A percentile compares a stretch with the other conserved stretches of the same genome.
Evolutionary conservation across 495 filamentous ascomycete species (phyloP).

Genomic region (Friedmanniomyces simplex): DNA sequence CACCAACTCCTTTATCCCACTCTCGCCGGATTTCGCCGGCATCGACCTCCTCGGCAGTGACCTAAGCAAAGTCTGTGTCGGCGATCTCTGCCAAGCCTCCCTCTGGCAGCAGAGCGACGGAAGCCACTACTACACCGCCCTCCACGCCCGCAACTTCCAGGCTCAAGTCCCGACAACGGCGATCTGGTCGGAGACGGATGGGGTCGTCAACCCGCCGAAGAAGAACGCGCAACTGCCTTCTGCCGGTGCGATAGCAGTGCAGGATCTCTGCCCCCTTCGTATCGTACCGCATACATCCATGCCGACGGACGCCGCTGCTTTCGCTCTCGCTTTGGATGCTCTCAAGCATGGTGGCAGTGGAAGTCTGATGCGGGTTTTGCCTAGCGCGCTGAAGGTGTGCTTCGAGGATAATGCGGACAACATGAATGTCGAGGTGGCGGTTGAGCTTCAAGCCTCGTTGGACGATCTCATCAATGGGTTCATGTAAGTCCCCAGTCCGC

Average conservation of each 20-base stretch:
- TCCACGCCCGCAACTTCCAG: slow-evolving; percentile 32
- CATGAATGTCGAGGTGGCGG: slow-evolving; percentile 6
- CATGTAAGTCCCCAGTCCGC: slow-evolving; percentile 1
- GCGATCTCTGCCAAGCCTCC: slow-evolving; percentile 26
- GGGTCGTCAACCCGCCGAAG: slow-evolving; percentile 35
- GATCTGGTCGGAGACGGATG: slow-evolving; percentile 34
- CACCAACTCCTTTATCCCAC: slow-evolving; percentile 34
- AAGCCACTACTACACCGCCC: slow-evolving; percentile 29
- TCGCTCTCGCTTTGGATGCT: slow-evolving; percentile 36
- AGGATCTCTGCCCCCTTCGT: slow-evolving; percentile 29
- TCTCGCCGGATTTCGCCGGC: slow-evolving; percentile 39
- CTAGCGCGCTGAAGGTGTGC: background rate
- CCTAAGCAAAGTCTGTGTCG: slow-evolving; percentile 22
- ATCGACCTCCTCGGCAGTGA: slow-evolving; percentile 26
- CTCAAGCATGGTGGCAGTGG: slow-evolving; percentile 29
- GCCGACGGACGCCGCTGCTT: slow-evolving; percentile 35
- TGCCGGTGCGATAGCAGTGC: slow-evolving; percentile 31
- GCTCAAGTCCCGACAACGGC: slow-evolving; percentile 42
- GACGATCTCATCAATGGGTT: slow-evolving; percentile 9
- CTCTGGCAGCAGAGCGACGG: slow-evolving; percentile 36
- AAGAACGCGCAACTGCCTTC: slow-evolving; percentile 35
- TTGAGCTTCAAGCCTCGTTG: background rate
- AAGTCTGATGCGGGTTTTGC: slow-evolving; percentile 1
- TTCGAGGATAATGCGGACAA: slow-evolving; percentile 2
- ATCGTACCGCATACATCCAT: slow-evolving; percentile 36